phyloP scores from a whole-genome alignment of 192 early-diverging fungal species.

The Phlyctochytrium planicorne region DNA sequence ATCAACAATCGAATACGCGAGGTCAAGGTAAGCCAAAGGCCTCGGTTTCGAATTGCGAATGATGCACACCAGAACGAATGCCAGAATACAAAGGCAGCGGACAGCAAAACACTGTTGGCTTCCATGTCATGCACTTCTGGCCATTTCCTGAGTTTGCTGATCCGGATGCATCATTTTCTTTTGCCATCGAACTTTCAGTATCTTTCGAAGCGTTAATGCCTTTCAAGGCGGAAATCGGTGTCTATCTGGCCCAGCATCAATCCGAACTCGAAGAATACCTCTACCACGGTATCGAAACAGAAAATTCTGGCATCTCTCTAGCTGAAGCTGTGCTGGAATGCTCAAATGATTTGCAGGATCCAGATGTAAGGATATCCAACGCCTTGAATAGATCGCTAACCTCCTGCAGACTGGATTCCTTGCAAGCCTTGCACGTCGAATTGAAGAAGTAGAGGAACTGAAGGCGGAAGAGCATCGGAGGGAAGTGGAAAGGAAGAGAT shows the following conservation, averaged over 20 bases:
- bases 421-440: not conserved
- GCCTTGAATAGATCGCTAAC: not conserved
- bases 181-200: not conserved
- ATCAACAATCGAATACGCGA: not conserved
- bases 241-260: not conserved
- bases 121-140: too few relatives aligned
- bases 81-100: too few relatives aligned
- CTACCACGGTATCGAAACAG: not conserved
- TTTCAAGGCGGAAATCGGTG: not conserved
- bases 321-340: not conserved
- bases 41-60: not conserved
- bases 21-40: not conserved
- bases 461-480: not conserved
- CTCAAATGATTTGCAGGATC: not conserved
- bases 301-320: not conserved
- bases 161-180: not conserved
- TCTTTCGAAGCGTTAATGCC: not conserved
- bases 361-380: not conserved
- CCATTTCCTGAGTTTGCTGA: not conserved
- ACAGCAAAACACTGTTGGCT: too few relatives aligned
- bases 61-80: too few relatives aligned
- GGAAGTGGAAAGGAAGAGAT: not conserved
- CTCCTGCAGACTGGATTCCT: not conserved
- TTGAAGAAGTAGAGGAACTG: not conserved
- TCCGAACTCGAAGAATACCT: not conserved